Evolutionary conservation across 2,329 filamentous ascomycete genomes (phyloP).

Genomic region (Ceratocystis diversiconidia): DNA sequence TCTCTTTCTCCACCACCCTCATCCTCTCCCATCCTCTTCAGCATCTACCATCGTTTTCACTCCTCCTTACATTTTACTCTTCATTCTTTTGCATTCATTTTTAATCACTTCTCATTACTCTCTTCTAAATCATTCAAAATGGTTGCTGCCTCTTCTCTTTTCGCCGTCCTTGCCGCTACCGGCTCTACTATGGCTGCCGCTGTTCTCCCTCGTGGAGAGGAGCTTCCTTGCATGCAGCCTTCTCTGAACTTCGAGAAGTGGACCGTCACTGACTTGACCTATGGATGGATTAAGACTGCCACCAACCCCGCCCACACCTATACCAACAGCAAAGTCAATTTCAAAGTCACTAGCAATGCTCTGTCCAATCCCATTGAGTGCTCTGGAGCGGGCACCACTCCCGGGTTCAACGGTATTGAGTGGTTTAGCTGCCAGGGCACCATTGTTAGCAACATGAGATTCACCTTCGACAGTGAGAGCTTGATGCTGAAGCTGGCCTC

Average conservation of each 20-base stretch:
- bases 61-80: background rate
- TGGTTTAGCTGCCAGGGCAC: conserved; percentile 30
- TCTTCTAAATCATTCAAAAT: conserved; percentile 13
- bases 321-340: conserved; percentile 33
- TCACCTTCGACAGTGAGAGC: conserved; percentile 30
- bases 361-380: conserved; percentile 29
- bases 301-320: conserved; percentile 38
- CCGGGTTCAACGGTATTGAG: conserved; percentile 35
- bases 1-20: conserved; percentile 14
- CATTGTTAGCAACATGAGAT: conserved; percentile 25
- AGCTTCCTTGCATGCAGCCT: conserved; percentile 20
- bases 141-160: conserved; percentile 7
- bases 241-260: conserved; percentile 24
- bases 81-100: background rate
- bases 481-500: conserved; percentile 32
- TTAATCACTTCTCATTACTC: background rate
- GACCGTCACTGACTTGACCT: conserved; percentile 33
- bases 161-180: conserved; percentile 10
- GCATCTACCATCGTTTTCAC: background rate
- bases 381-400: conserved; percentile 27
- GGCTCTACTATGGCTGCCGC: conserved; percentile 12
- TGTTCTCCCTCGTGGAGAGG: background rate
- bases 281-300: conserved; percentile 36
- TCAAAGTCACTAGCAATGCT: conserved; percentile 36
- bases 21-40: background rate